Evolutionary conservation across 305 asterid species (phyloP).

Genomic region (Plantago lanceolata): DNA sequence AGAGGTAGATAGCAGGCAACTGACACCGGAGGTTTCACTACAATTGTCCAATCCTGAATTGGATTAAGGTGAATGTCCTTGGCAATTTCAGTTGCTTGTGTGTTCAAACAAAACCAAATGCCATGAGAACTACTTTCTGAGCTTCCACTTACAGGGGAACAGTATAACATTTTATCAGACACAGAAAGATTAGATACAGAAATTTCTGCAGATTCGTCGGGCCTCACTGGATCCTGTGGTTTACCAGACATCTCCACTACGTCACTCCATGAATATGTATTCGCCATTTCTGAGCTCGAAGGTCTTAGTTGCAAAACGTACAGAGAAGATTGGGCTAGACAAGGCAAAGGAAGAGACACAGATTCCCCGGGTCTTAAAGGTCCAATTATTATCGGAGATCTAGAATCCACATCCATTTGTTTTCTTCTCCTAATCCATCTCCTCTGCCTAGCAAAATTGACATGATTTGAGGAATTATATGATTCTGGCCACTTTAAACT

Average conservation of each 20-base stretch:
- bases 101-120: constrained; percentile 79
- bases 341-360: constrained; percentile 71
- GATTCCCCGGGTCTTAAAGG: constrained; percentile 72
- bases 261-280: constrained; percentile 76
- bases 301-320: constrained; percentile 72
- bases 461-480: constrained; percentile 43
- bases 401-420: constrained; percentile 33
- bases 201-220: constrained; percentile 48
- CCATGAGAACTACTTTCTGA: constrained; percentile 59
- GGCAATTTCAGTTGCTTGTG: constrained; percentile 75
- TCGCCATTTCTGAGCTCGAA: constrained; percentile 38
- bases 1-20: constrained; percentile 82
- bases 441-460: constrained; percentile 74
- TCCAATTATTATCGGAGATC: constrained; percentile 54
- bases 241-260: constrained; percentile 46
- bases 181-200: constrained; percentile 60
- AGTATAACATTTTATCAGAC: constrained; percentile 63
- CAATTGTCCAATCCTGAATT: constrained; percentile 78
- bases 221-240: constrained; percentile 42
- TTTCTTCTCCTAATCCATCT: constrained; percentile 80
- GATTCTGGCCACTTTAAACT: constrained; percentile 87
- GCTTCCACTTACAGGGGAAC: constrained; percentile 62
- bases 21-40: constrained; percentile 69
- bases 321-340: constrained; percentile 45
- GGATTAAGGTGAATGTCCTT: constrained; percentile 67